Evolutionary conservation across 352 stramenopile genomes (phyloP).

Genomic region (Pythium monospermum): DNA sequence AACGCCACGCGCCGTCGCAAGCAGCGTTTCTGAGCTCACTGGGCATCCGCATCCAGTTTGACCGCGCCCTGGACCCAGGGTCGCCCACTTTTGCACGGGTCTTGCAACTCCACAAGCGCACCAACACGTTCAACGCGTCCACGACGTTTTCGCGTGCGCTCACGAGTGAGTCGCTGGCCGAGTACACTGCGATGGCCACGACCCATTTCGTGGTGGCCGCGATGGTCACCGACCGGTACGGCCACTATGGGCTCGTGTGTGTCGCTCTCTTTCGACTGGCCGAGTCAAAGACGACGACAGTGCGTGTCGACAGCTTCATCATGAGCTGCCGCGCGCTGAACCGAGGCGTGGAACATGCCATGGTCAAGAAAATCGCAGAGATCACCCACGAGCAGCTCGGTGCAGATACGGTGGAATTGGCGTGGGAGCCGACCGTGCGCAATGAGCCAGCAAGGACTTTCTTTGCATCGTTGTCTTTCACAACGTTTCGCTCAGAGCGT

Average conservation of each 20-base stretch:
- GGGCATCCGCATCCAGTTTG: conserved; percentile 60
- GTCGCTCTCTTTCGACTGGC: conserved; percentile 30
- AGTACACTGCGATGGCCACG: conserved; percentile 18
- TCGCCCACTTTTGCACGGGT: conserved; percentile 26
- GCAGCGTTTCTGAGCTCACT: conserved; percentile 64
- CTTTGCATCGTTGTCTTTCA: conserved; percentile 32
- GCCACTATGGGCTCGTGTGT: conserved; percentile 70
- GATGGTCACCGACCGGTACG: conserved; percentile 66
- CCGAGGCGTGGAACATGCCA: conserved; percentile 62
- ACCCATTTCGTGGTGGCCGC: conserved; percentile 35
- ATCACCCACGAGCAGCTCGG: conserved; percentile 17
- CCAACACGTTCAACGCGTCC: conserved; percentile 67
- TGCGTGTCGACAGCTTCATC: conserved; percentile 47
- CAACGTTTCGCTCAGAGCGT: background rate
- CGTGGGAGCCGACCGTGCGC: conserved; percentile 59
- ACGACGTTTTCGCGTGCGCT: conserved; percentile 46
- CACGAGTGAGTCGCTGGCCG: conserved; percentile 22
- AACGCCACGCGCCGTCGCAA: conserved; percentile 28
- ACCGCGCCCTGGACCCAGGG: conserved; percentile 23
- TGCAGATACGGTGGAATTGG: conserved; percentile 24
- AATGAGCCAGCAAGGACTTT: conserved; percentile 58
- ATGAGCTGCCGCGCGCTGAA: conserved; percentile 72
- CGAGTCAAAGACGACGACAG: background rate
- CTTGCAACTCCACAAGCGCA: conserved; percentile 65
- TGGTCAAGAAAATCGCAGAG: conserved; percentile 45